phyloP scores from a whole-genome alignment of 148 eudicot species.

The Chenopodium album region DNA sequence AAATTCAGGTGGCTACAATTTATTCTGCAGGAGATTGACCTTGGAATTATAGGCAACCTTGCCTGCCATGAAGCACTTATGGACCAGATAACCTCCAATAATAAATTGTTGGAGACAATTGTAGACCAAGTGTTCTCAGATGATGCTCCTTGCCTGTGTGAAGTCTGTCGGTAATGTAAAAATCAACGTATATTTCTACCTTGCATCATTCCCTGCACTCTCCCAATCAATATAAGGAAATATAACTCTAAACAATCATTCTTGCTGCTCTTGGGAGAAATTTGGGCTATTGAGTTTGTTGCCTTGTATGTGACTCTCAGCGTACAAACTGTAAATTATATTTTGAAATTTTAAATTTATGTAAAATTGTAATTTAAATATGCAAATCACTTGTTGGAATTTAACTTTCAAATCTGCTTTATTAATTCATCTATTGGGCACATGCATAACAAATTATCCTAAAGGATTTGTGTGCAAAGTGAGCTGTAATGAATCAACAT shows the following conservation, averaged over 20 bases:
- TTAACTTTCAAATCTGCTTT: neutral
- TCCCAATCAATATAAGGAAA: neutral
- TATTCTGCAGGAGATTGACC: conserved; percentile 68
- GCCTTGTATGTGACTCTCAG: neutral
- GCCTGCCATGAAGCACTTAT: conserved; percentile 76
- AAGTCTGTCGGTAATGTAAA: conserved; percentile 64
- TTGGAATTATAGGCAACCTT: conserved; percentile 92
- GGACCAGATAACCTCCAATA: conserved; percentile 46
- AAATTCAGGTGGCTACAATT: conserved; percentile 19
- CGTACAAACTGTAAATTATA: neutral
- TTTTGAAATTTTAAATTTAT: neutral
- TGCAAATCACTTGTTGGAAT: neutral
- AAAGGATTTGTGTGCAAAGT: neutral
- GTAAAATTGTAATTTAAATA: neutral
- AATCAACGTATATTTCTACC: neutral
- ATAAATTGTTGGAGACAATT: conserved; percentile 59
- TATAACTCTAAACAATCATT: neutral
- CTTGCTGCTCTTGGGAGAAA: neutral
- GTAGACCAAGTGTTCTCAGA: conserved; percentile 75
- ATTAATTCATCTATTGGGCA: neutral
- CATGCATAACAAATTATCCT: neutral
- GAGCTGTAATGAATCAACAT: no score
- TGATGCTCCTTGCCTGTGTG: conserved; percentile 80
- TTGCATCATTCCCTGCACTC: neutral
- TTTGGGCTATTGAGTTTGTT: neutral